Evolutionary conservation across 805 yeast species (phyloP).

Genomic region (Ogataea pignaliae): DNA sequence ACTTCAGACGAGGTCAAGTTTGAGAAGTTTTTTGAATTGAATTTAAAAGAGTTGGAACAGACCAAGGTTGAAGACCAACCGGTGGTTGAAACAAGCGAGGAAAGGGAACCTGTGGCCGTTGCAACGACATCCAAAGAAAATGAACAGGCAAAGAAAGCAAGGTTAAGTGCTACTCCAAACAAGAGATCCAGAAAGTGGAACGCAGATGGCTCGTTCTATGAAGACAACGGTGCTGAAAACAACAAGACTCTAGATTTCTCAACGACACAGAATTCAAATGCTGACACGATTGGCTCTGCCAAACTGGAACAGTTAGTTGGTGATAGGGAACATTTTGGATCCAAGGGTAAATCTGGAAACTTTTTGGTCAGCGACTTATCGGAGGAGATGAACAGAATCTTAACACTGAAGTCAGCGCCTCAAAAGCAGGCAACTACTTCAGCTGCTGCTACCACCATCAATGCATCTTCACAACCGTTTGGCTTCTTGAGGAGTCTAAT

Average conservation of each 20-base stretch:
- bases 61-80: slow-evolving; percentile 8
- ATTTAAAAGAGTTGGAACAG: slow-evolving; percentile 28
- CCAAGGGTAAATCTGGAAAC: slow-evolving; percentile 46
- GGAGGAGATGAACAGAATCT: slow-evolving; percentile 42
- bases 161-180: slow-evolving; percentile 7
- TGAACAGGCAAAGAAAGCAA: slow-evolving; percentile 9
- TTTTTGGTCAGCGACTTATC: slow-evolving; percentile 63
- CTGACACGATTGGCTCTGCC: slow-evolving; percentile 13
- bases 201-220: slow-evolving; percentile 53
- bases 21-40: slow-evolving; percentile 36
- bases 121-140: background rate
- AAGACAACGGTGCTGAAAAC: slow-evolving; percentile 33
- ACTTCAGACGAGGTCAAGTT: slow-evolving; percentile 29
- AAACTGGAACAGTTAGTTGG: slow-evolving; percentile 35
- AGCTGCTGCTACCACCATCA: slow-evolving; percentile 3
- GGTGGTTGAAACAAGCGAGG: slow-evolving; percentile 1
- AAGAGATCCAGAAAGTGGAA: slow-evolving; percentile 63
- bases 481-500: slow-evolving; percentile 56
- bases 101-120: slow-evolving; percentile 2
- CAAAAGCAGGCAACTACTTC: slow-evolving; percentile 19
- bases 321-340: slow-evolving; percentile 37
- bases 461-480: slow-evolving; percentile 37
- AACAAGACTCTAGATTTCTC: slow-evolving; percentile 55
- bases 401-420: slow-evolving; percentile 23
- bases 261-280: slow-evolving; percentile 14